Percentiles rank a stretch among this genome's conserved stretches.
phyloP scores from a whole-genome alignment of 345 rosid species.

The Eucalyptus microcorys region DNA sequence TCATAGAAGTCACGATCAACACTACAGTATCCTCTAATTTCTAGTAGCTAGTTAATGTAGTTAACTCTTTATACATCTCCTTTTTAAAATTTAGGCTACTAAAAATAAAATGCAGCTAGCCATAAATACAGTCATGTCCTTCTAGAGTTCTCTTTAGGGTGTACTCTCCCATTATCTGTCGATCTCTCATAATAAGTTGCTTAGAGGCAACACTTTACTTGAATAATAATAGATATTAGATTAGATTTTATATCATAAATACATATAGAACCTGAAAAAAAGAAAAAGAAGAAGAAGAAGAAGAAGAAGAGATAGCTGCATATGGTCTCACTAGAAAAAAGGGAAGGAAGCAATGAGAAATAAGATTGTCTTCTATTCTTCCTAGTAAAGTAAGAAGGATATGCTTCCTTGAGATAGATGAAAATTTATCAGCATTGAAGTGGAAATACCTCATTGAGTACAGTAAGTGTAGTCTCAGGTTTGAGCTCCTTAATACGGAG shows the following conservation, averaged over 20 bases:
- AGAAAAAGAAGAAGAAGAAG: neutral
- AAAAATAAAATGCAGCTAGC: neutral
- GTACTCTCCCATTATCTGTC: neutral
- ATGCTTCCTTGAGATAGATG: neutral
- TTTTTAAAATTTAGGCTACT: neutral
- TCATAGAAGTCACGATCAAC: neutral
- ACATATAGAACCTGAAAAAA: neutral
- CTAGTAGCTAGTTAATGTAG: neutral
- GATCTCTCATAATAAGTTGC: neutral
- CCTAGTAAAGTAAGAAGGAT: fast-evolving
- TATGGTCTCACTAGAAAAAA: neutral
- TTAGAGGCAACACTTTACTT: neutral
- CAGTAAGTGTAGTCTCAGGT: slow-evolving; percentile 62
- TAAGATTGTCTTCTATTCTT: neutral
- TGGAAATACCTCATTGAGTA: slow-evolving; percentile 68
- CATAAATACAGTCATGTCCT: neutral
- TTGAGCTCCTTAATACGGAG: slow-evolving; percentile 71
- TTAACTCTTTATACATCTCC: neutral
- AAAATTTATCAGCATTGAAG: neutral
- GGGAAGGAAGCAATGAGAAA: neutral
- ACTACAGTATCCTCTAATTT: neutral
- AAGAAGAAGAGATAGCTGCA: neutral
- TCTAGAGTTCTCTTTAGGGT: neutral
- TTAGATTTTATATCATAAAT: neutral
- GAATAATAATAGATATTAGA: neutral